A percentile compares a stretch with the other conserved stretches of the same genome.
Evolutionary conservation across 768 basidiomycete species (phyloP).

Genomic region (Mycena metata): DNA sequence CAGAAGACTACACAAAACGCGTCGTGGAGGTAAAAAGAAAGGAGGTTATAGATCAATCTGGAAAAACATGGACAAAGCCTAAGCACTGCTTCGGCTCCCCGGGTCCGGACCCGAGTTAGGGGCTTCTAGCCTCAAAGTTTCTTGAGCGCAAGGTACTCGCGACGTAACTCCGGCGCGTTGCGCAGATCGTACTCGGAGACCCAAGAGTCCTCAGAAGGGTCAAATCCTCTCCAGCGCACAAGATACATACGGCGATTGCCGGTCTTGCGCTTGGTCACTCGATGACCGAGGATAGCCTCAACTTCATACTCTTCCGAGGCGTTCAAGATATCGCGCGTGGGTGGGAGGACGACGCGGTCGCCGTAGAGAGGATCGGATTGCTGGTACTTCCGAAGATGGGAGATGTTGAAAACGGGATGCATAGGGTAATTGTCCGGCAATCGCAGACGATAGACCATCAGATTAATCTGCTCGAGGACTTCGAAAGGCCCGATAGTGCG

Average conservation of each 20-base stretch:
- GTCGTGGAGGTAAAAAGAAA: no score
- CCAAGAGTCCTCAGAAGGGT: conserved; percentile 5
- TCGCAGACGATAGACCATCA: background rate
- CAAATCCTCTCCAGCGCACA: background rate
- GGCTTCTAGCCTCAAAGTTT: background rate
- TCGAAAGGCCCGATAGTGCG: no score
- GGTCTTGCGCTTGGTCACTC: background rate
- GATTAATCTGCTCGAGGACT: no score
- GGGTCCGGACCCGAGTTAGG: background rate
- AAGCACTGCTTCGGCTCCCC: background rate
- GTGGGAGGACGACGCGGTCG: background rate
- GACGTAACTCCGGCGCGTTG: background rate
- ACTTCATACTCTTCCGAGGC: conserved; percentile 3
- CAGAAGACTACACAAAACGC: no score
- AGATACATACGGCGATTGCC: conserved; percentile 7
- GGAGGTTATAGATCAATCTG: no score
- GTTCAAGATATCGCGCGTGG: background rate
- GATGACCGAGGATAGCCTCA: no score
- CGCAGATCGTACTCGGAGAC: background rate
- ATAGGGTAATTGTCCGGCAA: conserved; percentile 5
- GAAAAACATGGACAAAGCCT: background rate
- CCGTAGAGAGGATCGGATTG: background rate
- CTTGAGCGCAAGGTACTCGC: background rate
- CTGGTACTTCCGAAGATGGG: background rate
- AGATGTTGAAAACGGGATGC: background rate